Evolutionary conservation across 139 green algal genomes (phyloP).

Genomic region (Asterochloris erici): DNA sequence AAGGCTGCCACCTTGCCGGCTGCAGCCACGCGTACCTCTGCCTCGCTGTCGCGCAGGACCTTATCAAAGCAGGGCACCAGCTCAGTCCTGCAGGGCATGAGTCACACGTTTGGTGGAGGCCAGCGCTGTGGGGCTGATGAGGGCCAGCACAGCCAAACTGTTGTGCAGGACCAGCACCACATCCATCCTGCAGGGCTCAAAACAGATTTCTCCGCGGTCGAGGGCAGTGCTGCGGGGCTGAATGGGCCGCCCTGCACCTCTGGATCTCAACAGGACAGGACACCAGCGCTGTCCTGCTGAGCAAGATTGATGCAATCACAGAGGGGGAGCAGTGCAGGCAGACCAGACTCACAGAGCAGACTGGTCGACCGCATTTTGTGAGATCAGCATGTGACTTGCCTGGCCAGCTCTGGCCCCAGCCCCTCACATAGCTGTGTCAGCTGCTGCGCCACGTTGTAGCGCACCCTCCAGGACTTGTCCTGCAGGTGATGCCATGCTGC

Average conservation of each 20-base stretch:
- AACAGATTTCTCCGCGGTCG: neutral
- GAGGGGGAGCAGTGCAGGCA: too few relatives aligned
- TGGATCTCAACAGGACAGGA: too few relatives aligned
- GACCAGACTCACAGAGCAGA: too few relatives aligned
- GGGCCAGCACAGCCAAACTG: neutral
- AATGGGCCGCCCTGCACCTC: too few relatives aligned
- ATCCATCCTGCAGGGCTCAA: neutral
- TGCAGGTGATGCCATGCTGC: constrained; percentile 17
- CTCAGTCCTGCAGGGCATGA: constrained; percentile 39
- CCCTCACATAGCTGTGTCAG: constrained; percentile 80
- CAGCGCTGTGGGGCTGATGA: neutral
- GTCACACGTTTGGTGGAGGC: neutral
- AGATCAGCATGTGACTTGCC: neutral
- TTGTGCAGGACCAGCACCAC: neutral
- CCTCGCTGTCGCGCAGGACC: constrained; percentile 71
- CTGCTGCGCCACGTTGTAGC: constrained; percentile 94
- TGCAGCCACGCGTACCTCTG: constrained; percentile 74
- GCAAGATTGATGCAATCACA: too few relatives aligned
- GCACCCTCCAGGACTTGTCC: constrained; percentile 98
- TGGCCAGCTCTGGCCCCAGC: constrained; percentile 66
- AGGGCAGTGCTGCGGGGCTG: neutral
- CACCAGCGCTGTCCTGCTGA: too few relatives aligned
- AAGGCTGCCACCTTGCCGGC: constrained; percentile 79
- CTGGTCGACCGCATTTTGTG: too few relatives aligned
- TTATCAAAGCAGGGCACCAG: constrained; percentile 84